Evolutionary conservation across 208 protist genomes (phyloP).

Genomic region (Crithidia bombi): DNA sequence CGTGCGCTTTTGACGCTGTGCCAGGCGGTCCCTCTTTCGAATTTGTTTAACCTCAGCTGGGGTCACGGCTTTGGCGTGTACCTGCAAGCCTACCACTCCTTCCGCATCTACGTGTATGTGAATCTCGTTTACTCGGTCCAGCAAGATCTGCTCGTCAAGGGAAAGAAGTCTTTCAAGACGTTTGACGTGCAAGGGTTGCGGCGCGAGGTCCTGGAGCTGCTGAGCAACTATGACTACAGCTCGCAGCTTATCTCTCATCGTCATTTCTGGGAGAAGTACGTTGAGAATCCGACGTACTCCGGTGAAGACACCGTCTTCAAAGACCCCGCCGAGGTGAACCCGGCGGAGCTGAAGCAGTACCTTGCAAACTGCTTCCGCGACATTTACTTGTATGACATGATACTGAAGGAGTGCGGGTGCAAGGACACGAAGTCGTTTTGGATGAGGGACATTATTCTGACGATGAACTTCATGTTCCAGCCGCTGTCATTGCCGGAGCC

Average conservation of each 20-base stretch:
- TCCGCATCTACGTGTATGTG: constrained; percentile 13
- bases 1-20: constrained; percentile 1
- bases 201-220: neutral
- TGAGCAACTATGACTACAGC: neutral
- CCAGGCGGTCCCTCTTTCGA: neutral
- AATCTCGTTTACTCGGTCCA: constrained; percentile 12
- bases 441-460: neutral
- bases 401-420: neutral
- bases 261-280: constrained; percentile 17
- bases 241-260: neutral
- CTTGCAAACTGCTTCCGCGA: constrained; percentile 17
- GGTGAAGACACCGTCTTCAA: neutral
- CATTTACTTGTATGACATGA: constrained; percentile 21
- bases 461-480: neutral
- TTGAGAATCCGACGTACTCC: neutral
- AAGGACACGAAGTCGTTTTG: constrained; percentile 3
- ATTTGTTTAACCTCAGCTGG: constrained; percentile 10
- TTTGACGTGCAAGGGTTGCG: neutral
- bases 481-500: neutral
- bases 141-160: neutral
- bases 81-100: neutral
- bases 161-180: neutral
- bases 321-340: constrained; percentile 2
- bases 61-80: constrained; percentile 16
- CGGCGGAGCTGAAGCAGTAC: constrained; percentile 8